Conservation (phyloP, 1,284 basidiomycete genomes). For the Cryptococcus maquisensis region DNA sequence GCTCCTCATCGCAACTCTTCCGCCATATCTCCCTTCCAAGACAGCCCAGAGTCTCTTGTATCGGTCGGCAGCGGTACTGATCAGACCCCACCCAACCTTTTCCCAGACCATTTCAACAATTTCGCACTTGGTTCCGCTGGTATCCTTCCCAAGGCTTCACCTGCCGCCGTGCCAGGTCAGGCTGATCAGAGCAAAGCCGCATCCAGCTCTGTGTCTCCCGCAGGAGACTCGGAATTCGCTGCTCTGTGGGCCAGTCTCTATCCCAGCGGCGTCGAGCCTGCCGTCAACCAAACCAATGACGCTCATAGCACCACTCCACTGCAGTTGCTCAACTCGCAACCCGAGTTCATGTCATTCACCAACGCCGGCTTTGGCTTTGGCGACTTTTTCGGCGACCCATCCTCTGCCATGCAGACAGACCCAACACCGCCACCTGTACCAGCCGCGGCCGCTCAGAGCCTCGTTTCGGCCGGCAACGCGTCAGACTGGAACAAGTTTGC, state of each 20-base stretch:
- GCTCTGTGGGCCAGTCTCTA: constrained; percentile 44
- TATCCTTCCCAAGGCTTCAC: neutral
- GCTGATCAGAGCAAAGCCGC: neutral
- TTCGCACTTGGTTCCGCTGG: constrained; percentile 8
- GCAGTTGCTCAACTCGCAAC: constrained; percentile 30
- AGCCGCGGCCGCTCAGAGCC: neutral
- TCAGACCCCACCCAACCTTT: constrained; percentile 11
- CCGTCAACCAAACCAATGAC: neutral
- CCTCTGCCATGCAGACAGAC: neutral
- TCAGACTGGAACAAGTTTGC: constrained; percentile 24
- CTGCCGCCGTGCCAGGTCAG: neutral
- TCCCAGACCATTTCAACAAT: constrained; percentile 19
- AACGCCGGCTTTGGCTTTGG: constrained; percentile 11
- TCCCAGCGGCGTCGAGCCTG: constrained; percentile 24
- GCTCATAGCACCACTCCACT: constrained; percentile 10
- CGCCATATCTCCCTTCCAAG: constrained; percentile 3
- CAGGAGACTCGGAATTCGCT: constrained; percentile 32
- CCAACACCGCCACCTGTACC: constrained; percentile 9
- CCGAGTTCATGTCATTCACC: constrained; percentile 31
- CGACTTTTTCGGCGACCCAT: neutral
- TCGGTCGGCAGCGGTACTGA: constrained; percentile 20
- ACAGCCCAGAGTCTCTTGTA: constrained; percentile 34
- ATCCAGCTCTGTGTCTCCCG: neutral
- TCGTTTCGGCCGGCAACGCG: constrained; percentile 1
- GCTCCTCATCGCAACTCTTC: constrained; percentile 17